These are phyloP conservation scores for Podospora didyma DNA, from an alignment of 495 filamentous ascomycete species.

Conservation along the genomic window DNA sequence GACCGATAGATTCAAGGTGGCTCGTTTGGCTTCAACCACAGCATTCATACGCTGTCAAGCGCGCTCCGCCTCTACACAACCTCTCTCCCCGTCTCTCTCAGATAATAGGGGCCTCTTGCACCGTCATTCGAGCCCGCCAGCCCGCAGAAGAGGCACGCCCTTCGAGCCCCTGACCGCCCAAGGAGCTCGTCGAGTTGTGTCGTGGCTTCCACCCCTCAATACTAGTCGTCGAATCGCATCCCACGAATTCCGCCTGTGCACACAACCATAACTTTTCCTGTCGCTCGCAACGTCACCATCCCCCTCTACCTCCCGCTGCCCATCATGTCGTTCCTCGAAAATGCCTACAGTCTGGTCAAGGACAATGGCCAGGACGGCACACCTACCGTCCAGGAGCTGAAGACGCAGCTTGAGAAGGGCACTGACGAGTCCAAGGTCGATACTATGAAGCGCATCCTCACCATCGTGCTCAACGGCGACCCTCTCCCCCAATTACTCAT, in stretches of 20 bases:
- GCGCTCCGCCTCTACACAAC: slow-evolving; percentile 12
- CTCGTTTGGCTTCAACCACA: slow-evolving; percentile 16
- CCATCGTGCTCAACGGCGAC: slow-evolving; percentile 96
- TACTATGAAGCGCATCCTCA: slow-evolving; percentile 96
- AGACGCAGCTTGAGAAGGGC: slow-evolving; percentile 93
- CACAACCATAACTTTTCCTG: neutral
- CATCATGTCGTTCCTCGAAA: slow-evolving; percentile 93
- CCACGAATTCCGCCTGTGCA: slow-evolving; percentile 11
- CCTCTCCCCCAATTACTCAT: slow-evolving; percentile 93
- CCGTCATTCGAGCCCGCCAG: slow-evolving; percentile 8
- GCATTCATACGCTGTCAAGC: slow-evolving; percentile 16
- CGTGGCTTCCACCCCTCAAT: slow-evolving; percentile 5
- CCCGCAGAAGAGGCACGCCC: neutral
- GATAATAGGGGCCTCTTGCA: slow-evolving; percentile 8
- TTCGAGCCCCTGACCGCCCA: neutral
- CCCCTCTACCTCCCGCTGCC: slow-evolving; percentile 23
- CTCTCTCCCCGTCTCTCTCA: slow-evolving; percentile 7
- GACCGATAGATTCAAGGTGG: slow-evolving; percentile 23
- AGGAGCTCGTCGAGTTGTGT: neutral
- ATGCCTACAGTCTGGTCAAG: slow-evolving; percentile 90
- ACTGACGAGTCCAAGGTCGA: slow-evolving; percentile 95
- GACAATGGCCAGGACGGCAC: slow-evolving; percentile 87
- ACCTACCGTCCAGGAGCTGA: slow-evolving; percentile 84
- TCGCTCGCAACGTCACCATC: slow-evolving; percentile 6
- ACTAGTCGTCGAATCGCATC: slow-evolving; percentile 11